phyloP scores from a whole-genome alignment of 2,329 filamentous ascomycete species.

The Verticillium alfalfae region DNA sequence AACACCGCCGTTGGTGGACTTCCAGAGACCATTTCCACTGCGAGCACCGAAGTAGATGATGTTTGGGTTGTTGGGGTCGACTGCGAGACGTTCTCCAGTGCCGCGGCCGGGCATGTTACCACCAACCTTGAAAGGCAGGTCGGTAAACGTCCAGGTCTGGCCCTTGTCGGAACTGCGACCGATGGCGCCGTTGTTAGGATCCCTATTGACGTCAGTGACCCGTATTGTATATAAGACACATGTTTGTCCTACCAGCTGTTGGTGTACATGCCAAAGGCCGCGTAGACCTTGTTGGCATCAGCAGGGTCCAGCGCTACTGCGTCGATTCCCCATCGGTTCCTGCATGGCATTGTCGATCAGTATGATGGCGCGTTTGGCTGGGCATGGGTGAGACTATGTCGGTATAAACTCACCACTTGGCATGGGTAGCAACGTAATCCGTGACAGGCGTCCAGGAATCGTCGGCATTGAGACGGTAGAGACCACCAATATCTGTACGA shows the following conservation, averaged over 20 bases:
- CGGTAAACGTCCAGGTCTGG: slow-evolving; percentile 41
- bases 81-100: slow-evolving; percentile 51
- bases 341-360: slow-evolving; percentile 13
- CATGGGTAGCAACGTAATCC: slow-evolving; percentile 35
- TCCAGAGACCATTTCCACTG: slow-evolving; percentile 54
- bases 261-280: slow-evolving; percentile 54
- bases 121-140: slow-evolving; percentile 53
- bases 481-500: slow-evolving; percentile 51
- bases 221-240: background rate
- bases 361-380: background rate
- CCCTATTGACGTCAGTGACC: slow-evolving; percentile 19
- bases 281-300: slow-evolving; percentile 44
- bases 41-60: slow-evolving; percentile 54
- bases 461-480: slow-evolving; percentile 49
- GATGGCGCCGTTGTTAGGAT: slow-evolving; percentile 49
- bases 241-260: slow-evolving; percentile 38
- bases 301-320: slow-evolving; percentile 50
- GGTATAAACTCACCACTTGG: slow-evolving; percentile 31
- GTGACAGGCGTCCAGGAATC: slow-evolving; percentile 51
- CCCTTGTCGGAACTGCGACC: slow-evolving; percentile 49
- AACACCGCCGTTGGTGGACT: slow-evolving; percentile 47
- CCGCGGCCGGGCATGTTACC: slow-evolving; percentile 59
- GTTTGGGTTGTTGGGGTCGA: slow-evolving; percentile 51
- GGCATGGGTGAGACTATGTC: background rate
- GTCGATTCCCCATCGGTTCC: slow-evolving; percentile 52